These are phyloP conservation scores for Friedmanniomyces endolithicus DNA, from an alignment of 495 filamentous ascomycete species.

Conservation along the genomic window DNA sequence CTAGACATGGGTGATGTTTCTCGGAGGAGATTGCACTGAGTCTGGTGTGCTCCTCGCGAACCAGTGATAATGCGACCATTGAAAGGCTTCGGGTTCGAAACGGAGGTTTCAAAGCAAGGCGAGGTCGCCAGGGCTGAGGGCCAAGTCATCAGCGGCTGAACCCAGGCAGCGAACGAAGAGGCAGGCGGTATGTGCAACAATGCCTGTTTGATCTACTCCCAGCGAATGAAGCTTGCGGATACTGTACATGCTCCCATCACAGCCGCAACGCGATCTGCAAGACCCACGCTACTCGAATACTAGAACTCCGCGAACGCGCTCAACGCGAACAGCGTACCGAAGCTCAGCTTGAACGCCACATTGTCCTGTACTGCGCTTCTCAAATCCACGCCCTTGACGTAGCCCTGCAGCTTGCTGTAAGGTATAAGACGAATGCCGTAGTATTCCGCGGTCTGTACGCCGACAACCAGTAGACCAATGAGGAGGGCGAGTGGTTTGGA, in stretches of 20 bases:
- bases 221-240: not conserved
- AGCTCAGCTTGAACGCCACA: constrained; percentile 65
- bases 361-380: constrained; percentile 50
- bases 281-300: not conserved
- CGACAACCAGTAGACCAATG: constrained; percentile 55
- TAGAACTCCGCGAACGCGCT: constrained; percentile 61
- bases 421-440: constrained; percentile 65
- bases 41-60: no score
- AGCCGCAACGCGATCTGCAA: not conserved
- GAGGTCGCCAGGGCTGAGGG: no score
- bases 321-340: constrained; percentile 63
- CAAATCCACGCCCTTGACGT: constrained; percentile 46
- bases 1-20: constrained; percentile 6
- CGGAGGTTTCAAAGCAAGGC: no score
- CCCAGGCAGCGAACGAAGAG: no score
- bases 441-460: constrained; percentile 52
- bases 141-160: no score
- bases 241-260: not conserved
- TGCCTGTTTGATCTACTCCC: not conserved
- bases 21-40: no score
- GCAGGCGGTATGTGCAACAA: not conserved
- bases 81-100: no score
- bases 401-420: constrained; percentile 45
- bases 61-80: no score
- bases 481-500: constrained; percentile 61